Percentiles rank a stretch among this genome's conserved stretches.
These are phyloP conservation scores for Leccinum subfulvum DNA, from an alignment of 1,284 basidiomycete genomes.

Conservation along the genomic window DNA sequence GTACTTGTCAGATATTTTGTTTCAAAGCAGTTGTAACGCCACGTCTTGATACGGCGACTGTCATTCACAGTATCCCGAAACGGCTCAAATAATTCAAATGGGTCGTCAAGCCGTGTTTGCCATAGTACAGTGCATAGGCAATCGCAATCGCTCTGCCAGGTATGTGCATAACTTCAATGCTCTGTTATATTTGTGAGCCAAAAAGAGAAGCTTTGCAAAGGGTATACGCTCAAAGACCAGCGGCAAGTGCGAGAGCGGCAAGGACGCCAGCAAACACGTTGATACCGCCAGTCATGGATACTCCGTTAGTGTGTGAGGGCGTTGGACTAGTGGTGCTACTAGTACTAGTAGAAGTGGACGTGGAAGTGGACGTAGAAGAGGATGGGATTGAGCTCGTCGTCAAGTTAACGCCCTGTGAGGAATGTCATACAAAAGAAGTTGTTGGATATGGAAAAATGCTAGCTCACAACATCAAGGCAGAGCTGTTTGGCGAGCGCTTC, in stretches of 20 bases:
- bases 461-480: constrained; percentile 51
- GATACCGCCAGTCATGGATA: constrained; percentile 9
- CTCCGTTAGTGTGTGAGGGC: constrained; percentile 12
- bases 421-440: not conserved
- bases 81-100: too few relatives aligned
- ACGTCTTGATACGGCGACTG: not conserved
- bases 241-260: constrained; percentile 20
- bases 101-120: not conserved
- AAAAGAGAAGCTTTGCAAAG: not conserved
- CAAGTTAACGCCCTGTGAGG: constrained; percentile 49
- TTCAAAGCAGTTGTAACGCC: not conserved
- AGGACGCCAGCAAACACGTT: constrained; percentile 20
- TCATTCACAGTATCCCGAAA: not conserved
- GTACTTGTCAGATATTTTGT: not conserved
- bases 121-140: not conserved
- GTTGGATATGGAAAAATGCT: not conserved
- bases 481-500: constrained; percentile 41
- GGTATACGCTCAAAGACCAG: constrained; percentile 12
- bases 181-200: not conserved
- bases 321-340: not conserved
- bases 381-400: constrained; percentile 20
- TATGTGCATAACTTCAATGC: not conserved
- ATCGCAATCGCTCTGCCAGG: not conserved
- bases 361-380: not conserved
- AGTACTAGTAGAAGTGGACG: not conserved